phyloP scores from a whole-genome alignment of 106 monocot genomes.

The Apostasia shenzhenica region DNA sequence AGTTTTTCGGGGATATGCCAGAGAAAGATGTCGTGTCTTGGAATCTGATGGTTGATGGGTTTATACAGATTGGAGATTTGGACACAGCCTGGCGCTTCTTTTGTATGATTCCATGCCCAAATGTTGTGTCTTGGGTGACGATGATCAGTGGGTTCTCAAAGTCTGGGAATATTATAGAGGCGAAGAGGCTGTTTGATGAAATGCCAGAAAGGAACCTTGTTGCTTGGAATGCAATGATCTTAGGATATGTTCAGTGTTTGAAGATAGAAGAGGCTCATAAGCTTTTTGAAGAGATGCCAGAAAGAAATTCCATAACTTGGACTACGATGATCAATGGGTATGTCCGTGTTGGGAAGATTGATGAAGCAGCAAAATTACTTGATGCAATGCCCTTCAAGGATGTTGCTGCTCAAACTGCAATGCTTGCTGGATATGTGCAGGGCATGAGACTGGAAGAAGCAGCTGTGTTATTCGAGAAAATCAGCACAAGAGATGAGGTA shows the following conservation, averaged over 20 bases:
- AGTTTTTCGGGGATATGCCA: constrained; percentile 41
- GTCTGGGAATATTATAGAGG: constrained; percentile 26
- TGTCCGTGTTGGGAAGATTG: constrained; percentile 33
- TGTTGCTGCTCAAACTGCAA: constrained; percentile 50
- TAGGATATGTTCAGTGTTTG: constrained; percentile 31
- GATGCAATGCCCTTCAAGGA: constrained; percentile 42
- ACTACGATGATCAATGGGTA: constrained; percentile 54
- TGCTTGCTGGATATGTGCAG: constrained; percentile 46
- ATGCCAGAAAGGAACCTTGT: constrained; percentile 52
- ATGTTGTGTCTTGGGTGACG: constrained; percentile 49
- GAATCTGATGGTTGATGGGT: constrained; percentile 57
- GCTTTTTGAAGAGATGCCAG: constrained; percentile 39
- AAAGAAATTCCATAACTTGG: constrained; percentile 44
- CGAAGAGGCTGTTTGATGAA: constrained; percentile 41
- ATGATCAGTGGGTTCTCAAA: constrained; percentile 52
- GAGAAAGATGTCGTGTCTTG: constrained; percentile 45
- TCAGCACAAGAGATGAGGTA: constrained; percentile 19
- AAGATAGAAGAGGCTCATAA: constrained; percentile 36
- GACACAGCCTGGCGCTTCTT: constrained; percentile 30
- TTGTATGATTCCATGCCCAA: constrained; percentile 24
- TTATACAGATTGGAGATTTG: constrained; percentile 28
- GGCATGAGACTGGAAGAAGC: constrained; percentile 36
- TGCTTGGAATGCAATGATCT: constrained; percentile 56
- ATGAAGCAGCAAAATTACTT: constrained; percentile 33
- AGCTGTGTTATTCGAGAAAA: constrained; percentile 27